Conservation (phyloP, 495 filamentous ascomycete species). For the Amphirosellinia nigrospora region DNA sequence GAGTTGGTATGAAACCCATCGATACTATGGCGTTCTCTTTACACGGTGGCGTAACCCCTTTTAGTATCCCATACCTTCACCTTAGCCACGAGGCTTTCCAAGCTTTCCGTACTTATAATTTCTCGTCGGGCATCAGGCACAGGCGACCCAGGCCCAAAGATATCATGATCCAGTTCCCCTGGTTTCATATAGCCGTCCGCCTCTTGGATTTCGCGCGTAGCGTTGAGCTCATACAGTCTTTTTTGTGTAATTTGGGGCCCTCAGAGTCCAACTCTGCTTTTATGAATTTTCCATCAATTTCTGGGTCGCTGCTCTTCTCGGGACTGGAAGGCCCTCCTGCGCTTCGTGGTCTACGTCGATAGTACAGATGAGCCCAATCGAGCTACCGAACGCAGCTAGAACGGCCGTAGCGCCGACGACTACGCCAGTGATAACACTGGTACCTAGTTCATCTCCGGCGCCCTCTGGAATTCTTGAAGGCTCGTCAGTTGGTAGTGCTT, state of each 20-base stretch:
- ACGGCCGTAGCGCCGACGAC: background rate
- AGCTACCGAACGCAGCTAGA: background rate
- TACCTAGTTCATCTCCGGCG: no score
- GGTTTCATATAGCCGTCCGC: constrained; percentile 4
- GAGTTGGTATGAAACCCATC: background rate
- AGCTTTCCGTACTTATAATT: background rate
- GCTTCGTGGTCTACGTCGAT: background rate
- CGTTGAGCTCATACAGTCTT: background rate
- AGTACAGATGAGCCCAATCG: background rate
- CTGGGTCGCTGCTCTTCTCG: background rate
- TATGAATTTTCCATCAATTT: background rate
- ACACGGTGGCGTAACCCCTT: background rate
- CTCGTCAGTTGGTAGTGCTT: background rate
- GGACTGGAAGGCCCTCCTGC: background rate
- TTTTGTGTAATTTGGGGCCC: background rate
- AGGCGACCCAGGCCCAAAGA: background rate
- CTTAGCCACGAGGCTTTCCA: background rate
- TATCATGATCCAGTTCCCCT: background rate
- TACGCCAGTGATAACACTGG: background rate
- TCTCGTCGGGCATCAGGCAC: background rate
- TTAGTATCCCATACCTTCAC: background rate
- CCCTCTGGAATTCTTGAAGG: background rate
- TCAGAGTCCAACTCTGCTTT: background rate
- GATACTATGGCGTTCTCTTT: background rate
- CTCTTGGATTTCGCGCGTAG: background rate